Evolutionary conservation across 495 filamentous ascomycete genomes (phyloP), one percentile per base, ranked within the genome.

Genomic region (Penicillium fimorum): DNA sequence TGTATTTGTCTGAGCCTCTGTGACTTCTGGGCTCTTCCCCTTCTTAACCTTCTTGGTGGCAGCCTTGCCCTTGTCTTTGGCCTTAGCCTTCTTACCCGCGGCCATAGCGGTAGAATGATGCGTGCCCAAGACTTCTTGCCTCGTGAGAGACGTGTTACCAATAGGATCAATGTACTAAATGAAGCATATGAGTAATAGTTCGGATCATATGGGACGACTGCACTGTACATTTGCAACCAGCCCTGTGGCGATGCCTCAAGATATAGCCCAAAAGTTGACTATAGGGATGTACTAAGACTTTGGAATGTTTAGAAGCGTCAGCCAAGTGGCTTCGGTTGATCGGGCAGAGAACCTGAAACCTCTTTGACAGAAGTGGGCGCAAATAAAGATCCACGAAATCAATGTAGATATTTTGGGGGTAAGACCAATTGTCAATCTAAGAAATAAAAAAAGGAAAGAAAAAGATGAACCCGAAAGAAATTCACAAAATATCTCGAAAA

Each of bases 21-120:
- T 56, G 42, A 42, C 48, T 43, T 73, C 74, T 53, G 72, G 71
- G 50, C 51, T 64, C 67, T 74, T 74, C 32, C 50, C 58, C 67
- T 74, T 76, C 60, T 76, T 78, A 70, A 69, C 67, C 65, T 74
- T 75, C 63, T 73, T 75, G 40, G 55, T 58, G 46, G 53, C 61
- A 44, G 64, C 58, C 61, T 74, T 75, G 62, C 61, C 61, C 40
- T 71, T 69, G 30, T 70, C 66, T 45, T 69, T 73, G 59, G 40
- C 65, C 42, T 75, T 78, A 50, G 52, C 61, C 56, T 73, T 74
- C 63, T 75, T 75, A 56, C 68, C 59, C 27, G 62, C 63, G 25
- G 57, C 66, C 73, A 76, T 76, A 20, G 57, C 65, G 64, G 52
- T 50, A 42, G 62, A 58, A 55, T 64, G 65, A 73, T 70, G 66